phyloP scores from a whole-genome alignment of 2,329 filamentous ascomycete genomes.

The Zasmidium cellare region DNA sequence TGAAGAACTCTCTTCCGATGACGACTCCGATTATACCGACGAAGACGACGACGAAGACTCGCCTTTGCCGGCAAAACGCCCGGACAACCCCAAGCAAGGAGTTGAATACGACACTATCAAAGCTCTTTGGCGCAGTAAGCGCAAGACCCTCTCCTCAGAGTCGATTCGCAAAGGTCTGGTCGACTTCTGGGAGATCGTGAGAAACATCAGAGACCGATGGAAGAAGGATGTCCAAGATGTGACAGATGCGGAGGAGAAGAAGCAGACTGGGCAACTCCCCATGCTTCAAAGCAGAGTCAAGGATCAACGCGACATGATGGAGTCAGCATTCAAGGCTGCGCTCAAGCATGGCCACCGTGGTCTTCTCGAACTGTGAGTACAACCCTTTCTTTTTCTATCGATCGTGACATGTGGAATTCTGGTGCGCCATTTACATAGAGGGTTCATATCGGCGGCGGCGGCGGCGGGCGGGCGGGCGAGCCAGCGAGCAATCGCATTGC shows the following conservation, averaged over 20 bases:
- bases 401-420: neutral
- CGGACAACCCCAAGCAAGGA: constrained; percentile 52
- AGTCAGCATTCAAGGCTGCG: constrained; percentile 50
- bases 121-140: constrained; percentile 60
- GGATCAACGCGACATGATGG: constrained; percentile 58
- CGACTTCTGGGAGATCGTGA: constrained; percentile 61
- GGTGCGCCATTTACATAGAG: no score
- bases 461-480: neutral
- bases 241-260: constrained; percentile 59
- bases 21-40: constrained; percentile 54
- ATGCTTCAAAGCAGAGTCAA: constrained; percentile 58
- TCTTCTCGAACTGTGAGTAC: constrained; percentile 45
- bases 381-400: constrained; percentile 6
- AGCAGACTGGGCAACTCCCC: constrained; percentile 54
- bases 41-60: constrained; percentile 56
- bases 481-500: no score
- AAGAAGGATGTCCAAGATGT: constrained; percentile 58
- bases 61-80: constrained; percentile 54
- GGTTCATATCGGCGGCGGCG: neutral
- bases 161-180: constrained; percentile 57
- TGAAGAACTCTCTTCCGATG: constrained; percentile 46
- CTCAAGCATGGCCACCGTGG: constrained; percentile 49
- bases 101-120: constrained; percentile 61
- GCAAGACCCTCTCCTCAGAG: constrained; percentile 49
- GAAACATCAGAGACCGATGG: constrained; percentile 62